Conservation (phyloP, 2,329 filamentous ascomycete genomes). For the Helotiales sp. region DNA sequence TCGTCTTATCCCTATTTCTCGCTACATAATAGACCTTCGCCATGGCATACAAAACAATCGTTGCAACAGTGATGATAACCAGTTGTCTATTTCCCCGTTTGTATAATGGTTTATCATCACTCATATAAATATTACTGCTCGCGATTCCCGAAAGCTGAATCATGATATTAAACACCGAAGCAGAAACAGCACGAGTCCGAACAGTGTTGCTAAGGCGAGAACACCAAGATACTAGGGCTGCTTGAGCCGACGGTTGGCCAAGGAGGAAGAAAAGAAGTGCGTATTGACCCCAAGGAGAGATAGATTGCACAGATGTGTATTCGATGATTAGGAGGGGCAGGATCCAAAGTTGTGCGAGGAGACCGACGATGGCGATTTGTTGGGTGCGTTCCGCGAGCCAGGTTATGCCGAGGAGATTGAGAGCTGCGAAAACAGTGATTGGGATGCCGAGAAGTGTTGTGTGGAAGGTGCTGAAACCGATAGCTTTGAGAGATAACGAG, state of each 20-base stretch:
- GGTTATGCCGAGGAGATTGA: conserved; percentile 45
- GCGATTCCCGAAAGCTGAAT: conserved; percentile 49
- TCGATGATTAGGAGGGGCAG: conserved; percentile 39
- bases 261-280: conserved; percentile 37
- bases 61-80: conserved; percentile 34
- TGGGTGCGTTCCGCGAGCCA: conserved; percentile 44
- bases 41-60: conserved; percentile 36
- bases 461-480: conserved; percentile 40
- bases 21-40: conserved; percentile 43
- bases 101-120: conserved; percentile 46
- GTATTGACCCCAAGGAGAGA: conserved; percentile 7
- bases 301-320: conserved; percentile 13
- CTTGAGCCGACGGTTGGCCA: conserved; percentile 38
- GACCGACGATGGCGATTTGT: conserved; percentile 38
- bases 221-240: conserved; percentile 49
- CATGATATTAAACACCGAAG: conserved; percentile 54
- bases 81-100: conserved; percentile 41
- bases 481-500: conserved; percentile 25
- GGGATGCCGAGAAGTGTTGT: conserved; percentile 48
- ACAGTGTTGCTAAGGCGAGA: conserved; percentile 61
- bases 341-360: conserved; percentile 42
- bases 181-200: conserved; percentile 60
- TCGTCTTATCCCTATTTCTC: conserved; percentile 36
- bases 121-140: conserved; percentile 48
- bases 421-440: conserved; percentile 40